Conservation (phyloP, 768 basidiomycete genomes). For the Xanthoconium stramineum region DNA sequence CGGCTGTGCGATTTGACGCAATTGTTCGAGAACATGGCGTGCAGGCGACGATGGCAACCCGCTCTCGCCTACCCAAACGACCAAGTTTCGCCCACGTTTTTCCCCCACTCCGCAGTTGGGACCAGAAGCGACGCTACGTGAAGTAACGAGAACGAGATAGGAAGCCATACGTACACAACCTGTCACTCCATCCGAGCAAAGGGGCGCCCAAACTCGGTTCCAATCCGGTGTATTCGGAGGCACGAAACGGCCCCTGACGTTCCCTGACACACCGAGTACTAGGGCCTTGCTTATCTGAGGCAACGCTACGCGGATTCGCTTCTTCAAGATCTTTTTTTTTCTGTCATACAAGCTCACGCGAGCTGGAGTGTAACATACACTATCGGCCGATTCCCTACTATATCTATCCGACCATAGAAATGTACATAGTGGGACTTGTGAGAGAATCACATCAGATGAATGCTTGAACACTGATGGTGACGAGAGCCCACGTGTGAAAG, state of each 20-base stretch:
- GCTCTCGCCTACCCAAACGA: neutral
- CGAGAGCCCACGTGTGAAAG: neutral
- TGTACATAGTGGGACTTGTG: no score
- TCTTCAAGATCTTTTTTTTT: neutral
- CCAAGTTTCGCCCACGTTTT: conserved; percentile 1
- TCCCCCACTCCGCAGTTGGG: no score
- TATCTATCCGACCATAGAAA: neutral
- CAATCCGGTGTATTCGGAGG: neutral
- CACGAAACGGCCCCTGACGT: neutral
- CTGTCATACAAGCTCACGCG: neutral
- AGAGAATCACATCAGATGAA: neutral
- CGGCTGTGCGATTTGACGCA: no score
- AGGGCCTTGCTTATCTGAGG: neutral
- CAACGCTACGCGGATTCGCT: conserved; percentile 1
- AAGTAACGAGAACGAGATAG: no score
- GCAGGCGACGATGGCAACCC: neutral
- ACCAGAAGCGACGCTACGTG: no score
- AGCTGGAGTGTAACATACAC: no score
- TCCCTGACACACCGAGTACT: neutral
- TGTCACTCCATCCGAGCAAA: no score
- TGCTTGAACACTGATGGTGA: no score
- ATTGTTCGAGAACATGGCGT: no score
- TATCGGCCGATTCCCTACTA: no score
- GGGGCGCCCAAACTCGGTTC: neutral
- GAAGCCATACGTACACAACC: no score